Evolutionary conservation across 2,329 filamentous ascomycete genomes (phyloP), one percentile per base, ranked within the genome.

Genomic region (Aspergillus sp.): DNA sequence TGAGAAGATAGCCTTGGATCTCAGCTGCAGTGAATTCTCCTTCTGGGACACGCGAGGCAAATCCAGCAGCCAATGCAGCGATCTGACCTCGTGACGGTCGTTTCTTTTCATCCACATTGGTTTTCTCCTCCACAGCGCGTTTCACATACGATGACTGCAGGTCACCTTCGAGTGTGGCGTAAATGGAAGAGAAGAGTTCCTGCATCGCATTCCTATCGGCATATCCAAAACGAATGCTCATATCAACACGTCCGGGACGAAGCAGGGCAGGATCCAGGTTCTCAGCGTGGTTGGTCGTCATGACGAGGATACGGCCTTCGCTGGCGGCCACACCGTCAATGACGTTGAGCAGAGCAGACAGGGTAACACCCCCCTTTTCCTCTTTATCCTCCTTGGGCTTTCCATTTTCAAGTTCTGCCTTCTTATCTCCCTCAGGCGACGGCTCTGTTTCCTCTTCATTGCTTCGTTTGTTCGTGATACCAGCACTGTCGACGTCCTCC

Each of bases 401-500:
- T 26, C 51, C 48, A 4, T 43, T 30, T 28, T 51, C 33, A 7
- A 48, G 49, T 6, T 43, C 62, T 57, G 29, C 56, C 26, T 47
- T 59, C 44, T 43, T 53, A 47, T 44, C 44, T 2, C 37, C 33
- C 26, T 53, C 26, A 13, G 44, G 54, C 49, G 52, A 59, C 46
- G 45, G 53, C 39, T 50, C 49, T 40, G 35, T 50, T 32, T 11
- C 49, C 43, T 7, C 74, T 9, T 43, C 37, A 7, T 45, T 47
- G 10, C 39, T 52, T 19, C 65, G 59, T 37, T 59, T 82, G 51
- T 84, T 78, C 0, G 82, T 84, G 34, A 88, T 71, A 5, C 85
- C 85, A 2, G 84, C 85, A 1, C 78, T 83, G 59, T 90, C 86
- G 43, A 90, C 85, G 51, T 90, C 86, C 60, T 90, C 86, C 4